Conservation (phyloP, 805 yeast species). For the Myxozyma neotropica region DNA sequence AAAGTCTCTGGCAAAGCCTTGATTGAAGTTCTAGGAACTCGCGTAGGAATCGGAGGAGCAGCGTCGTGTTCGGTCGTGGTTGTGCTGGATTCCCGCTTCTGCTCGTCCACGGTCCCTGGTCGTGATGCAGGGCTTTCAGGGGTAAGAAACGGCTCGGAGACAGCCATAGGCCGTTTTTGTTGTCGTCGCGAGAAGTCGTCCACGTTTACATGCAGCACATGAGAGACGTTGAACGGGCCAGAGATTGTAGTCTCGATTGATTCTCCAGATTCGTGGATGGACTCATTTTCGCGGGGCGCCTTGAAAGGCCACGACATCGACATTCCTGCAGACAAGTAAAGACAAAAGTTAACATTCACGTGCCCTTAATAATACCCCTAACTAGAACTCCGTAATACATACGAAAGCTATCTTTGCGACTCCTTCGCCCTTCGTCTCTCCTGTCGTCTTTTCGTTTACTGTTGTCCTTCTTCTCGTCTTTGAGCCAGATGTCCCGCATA, state of each 20-base stretch:
- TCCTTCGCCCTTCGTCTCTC: neutral
- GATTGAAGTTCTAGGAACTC: slow-evolving; percentile 2
- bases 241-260: slow-evolving; percentile 13
- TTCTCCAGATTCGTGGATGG: neutral
- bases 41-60: neutral
- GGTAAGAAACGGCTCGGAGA: neutral
- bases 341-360: neutral
- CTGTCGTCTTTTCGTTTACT: neutral
- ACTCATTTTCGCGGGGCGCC: neutral
- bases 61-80: no score
- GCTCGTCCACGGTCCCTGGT: neutral
- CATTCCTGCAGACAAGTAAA: neutral
- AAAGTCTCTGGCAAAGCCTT: neutral
- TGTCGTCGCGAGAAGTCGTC: slow-evolving; percentile 10
- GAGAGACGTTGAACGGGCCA: slow-evolving; percentile 29
- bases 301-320: slow-evolving; percentile 17
- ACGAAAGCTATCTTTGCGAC: neutral
- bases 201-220: slow-evolving; percentile 30
- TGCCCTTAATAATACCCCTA: no score
- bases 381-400: no score
- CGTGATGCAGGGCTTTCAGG: neutral
- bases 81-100: no score
- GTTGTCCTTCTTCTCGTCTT: slow-evolving; percentile 11
- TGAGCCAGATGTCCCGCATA: slow-evolving; percentile 29
- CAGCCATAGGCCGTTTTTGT: neutral